A percentile compares a stretch with the other conserved stretches of the same genome.
phyloP scores from a whole-genome alignment of 768 basidiomycete genomes.

The Mycena epipterygia region DNA sequence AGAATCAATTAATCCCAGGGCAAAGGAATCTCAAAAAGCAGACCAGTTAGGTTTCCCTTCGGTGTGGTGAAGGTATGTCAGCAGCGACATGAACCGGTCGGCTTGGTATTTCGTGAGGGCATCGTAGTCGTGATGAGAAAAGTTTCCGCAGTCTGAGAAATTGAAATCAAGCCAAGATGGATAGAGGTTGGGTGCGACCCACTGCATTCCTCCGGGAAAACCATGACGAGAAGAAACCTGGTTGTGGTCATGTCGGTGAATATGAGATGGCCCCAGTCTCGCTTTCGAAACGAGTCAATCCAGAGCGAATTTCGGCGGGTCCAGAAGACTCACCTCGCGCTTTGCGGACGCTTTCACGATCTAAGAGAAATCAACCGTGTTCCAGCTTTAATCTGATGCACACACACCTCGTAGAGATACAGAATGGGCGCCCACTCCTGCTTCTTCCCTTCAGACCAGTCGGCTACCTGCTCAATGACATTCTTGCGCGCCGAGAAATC shows the following conservation, averaged over 20 bases:
- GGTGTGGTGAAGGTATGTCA: constrained; percentile 43
- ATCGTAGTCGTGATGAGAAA: constrained; percentile 48
- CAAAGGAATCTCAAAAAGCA: not conserved
- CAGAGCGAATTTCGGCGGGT: not conserved
- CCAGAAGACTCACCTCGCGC: constrained; percentile 35
- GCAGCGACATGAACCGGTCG: constrained; percentile 47
- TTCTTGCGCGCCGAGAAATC: constrained; percentile 46
- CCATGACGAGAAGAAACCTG: constrained; percentile 47
- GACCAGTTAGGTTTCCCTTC: constrained; percentile 34
- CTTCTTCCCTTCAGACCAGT: constrained; percentile 30
- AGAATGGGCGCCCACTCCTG: constrained; percentile 46
- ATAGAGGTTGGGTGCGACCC: not conserved
- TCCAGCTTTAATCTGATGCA: not conserved
- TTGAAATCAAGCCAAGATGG: not conserved
- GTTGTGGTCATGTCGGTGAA: constrained; percentile 44
- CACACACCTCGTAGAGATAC: constrained; percentile 49
- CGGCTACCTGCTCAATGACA: constrained; percentile 42
- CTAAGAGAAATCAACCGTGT: constrained; percentile 18
- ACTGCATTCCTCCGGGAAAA: constrained; percentile 43
- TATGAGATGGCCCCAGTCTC: constrained; percentile 51
- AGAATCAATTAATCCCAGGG: not conserved
- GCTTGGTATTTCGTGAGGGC: constrained; percentile 49
- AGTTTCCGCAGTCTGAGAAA: constrained; percentile 43
- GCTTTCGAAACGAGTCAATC: constrained; percentile 30
- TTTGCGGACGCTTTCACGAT: constrained; percentile 45